Conservation (phyloP, 306 rosid species). For the Potentilla sterilis region DNA sequence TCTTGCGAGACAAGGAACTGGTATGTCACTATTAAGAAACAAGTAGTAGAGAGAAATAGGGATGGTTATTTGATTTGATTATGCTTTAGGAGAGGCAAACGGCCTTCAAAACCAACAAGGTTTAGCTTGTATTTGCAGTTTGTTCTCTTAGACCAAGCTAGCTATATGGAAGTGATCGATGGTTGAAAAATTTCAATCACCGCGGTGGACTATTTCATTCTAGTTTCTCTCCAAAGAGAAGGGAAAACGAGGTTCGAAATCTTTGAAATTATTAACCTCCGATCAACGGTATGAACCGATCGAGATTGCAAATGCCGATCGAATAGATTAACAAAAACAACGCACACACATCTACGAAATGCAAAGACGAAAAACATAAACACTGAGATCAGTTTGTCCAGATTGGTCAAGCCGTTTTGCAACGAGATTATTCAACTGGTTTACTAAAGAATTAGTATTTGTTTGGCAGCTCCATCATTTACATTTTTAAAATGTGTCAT, state of each 20-base stretch:
- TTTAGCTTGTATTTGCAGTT: constrained; percentile 2
- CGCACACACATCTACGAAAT: neutral
- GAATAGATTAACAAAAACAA: neutral
- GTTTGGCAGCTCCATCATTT: neutral
- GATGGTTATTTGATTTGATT: neutral
- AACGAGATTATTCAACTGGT: neutral
- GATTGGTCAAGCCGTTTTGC: neutral
- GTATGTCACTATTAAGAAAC: neutral
- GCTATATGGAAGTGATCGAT: neutral
- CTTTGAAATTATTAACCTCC: neutral
- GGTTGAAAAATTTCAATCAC: neutral
- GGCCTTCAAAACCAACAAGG: neutral
- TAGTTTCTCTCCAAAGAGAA: neutral
- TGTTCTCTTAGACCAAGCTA: neutral
- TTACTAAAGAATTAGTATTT: neutral
- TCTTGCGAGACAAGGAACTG: constrained; percentile 17
- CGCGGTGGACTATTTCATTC: neutral
- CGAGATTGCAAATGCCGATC: neutral
- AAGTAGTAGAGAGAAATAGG: constrained; percentile 7
- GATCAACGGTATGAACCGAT: neutral
- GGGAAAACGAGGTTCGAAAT: neutral
- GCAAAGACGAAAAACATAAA: neutral
- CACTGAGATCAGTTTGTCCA: neutral
- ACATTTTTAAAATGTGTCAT: neutral
- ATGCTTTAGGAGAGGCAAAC: constrained; percentile 8